Evolutionary conservation across 2,329 filamentous ascomycete species (phyloP).

Genomic region (Sporothrix inflata): DNA sequence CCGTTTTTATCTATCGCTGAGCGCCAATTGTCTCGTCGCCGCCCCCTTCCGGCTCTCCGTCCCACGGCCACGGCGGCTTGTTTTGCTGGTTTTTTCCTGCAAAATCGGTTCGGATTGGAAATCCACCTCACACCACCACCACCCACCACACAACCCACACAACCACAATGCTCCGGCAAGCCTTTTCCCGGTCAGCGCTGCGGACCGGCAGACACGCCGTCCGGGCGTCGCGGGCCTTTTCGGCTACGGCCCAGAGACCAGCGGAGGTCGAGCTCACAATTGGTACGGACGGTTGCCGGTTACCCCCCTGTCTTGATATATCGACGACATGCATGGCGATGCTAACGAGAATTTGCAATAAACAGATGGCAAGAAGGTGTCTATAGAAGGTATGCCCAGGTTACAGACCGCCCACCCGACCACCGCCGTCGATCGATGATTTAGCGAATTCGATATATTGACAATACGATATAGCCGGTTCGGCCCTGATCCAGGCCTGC

Average conservation of each 20-base stretch:
- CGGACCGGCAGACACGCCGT: conserved; percentile 63
- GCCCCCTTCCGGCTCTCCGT: conserved; percentile 27
- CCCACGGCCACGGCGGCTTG: conserved; percentile 28
- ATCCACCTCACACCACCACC: conserved; percentile 32
- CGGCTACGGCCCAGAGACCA: conserved; percentile 74
- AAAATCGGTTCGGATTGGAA: conserved; percentile 37
- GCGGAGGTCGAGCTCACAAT: conserved; percentile 97
- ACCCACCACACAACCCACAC: conserved; percentile 39
- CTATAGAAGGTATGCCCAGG: conserved; percentile 78
- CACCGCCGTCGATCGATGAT: neutral
- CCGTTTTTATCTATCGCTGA: neutral
- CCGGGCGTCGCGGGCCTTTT: conserved; percentile 75
- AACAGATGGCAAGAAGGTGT: conserved; percentile 95
- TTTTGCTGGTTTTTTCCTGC: conserved; percentile 22
- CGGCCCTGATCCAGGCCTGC: conserved; percentile 97
- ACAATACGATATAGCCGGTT: conserved; percentile 68
- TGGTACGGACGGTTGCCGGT: conserved; percentile 57
- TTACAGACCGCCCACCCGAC: neutral
- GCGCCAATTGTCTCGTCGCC: conserved; percentile 9
- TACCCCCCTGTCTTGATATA: neutral
- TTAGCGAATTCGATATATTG: neutral
- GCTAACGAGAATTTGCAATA: conserved; percentile 37
- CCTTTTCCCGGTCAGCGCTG: conserved; percentile 69
- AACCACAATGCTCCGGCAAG: conserved; percentile 68
- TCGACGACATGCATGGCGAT: conserved; percentile 21